Percentiles rank a stretch among this genome's conserved stretches.
Evolutionary conservation across 345 rosid genomes (phyloP).

Genomic region (rapeseed (Brassica napus)): Da-Ae NC_063452.1:64049001-64049500

Average conservation of each 20-base stretch:
- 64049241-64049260: conserved; percentile 5
- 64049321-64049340: conserved; percentile 87
- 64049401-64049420: conserved; percentile 61
- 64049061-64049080: background rate
- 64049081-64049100: background rate
- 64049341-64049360: conserved; percentile 49
- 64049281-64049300: conserved; percentile 31
- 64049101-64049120: conserved; percentile 19
- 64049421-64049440: conserved; percentile 63
- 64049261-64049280: conserved; percentile 35
- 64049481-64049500: conserved; percentile 52
- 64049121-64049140: conserved; percentile 25
- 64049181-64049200: conserved; percentile 43
- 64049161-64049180: conserved; percentile 47
- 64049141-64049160: conserved; percentile 27
- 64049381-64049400: conserved; percentile 34
- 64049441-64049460: conserved; percentile 46
- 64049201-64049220: conserved; percentile 42
- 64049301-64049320: conserved; percentile 51
- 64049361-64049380: conserved; percentile 44
- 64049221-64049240: conserved; percentile 22
- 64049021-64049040: conserved; percentile 31
- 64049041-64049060: conserved; percentile 28
- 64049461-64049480: conserved; percentile 55
- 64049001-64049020: conserved; percentile 25